Evolutionary conservation across 495 filamentous ascomycete species (phyloP), one percentile per base, ranked within the genome.

Genomic region (Chlorociboria aeruginascens): DNA sequence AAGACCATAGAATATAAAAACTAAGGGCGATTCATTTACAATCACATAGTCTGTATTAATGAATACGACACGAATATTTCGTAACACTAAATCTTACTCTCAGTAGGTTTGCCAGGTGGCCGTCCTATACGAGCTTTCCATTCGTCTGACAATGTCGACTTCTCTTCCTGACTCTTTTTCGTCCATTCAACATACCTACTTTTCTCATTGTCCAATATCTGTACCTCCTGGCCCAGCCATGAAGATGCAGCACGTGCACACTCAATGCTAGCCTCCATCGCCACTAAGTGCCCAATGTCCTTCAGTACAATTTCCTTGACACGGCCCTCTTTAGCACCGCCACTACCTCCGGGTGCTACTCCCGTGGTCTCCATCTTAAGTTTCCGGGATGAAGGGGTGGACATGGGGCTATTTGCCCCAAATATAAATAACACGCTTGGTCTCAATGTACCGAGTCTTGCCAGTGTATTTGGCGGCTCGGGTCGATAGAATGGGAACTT

Each of bases 381-480:
- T 29, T 69, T 59, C 32, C 75, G 68, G 8, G 63, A 43, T 1
- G 64, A 61, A 0, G 82, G 77, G 0, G 56, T 33, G 20, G 77
- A 83, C 52, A 95, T 70, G 7, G 76, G 62, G 8, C 80, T 86
- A 32, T 70, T 65, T 7, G 63, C 74, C 29, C 79, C 90, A 61
- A 89, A 88, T 40, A 96, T 67, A 65, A 88, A 98, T 14, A 95
- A 66, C 14, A 84, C 81, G n/a, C 78, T 81, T 0, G 90, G 87
- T 2, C 83, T 75, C 32, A 98, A 65, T 50, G 73, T 59, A 0
- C 79, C 79, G 3, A 98, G 73, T 40, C 79, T 68, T 1, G 67
- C 51, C 48, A 85, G 82, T 31, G 83, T 79, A 8, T 62, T 61
- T 17, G 62, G 57, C 6, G 82, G 75, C 56, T 95, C 92, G 29